Conservation (phyloP, 768 basidiomycete species). For the Mycena vitilis region DNA sequence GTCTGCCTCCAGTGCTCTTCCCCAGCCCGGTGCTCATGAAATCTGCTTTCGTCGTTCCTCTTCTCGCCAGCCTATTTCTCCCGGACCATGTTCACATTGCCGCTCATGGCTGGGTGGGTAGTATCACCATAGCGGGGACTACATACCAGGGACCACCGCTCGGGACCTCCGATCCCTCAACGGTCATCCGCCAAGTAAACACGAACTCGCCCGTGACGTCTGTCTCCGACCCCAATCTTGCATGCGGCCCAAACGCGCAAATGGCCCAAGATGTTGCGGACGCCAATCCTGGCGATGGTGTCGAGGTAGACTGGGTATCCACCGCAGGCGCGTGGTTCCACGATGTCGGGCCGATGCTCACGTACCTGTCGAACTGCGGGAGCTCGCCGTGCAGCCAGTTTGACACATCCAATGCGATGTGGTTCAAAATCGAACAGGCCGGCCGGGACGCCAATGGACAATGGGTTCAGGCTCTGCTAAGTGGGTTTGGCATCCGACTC, state of each 20-base stretch:
- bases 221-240: slow-evolving; percentile 54
- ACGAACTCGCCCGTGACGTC: slow-evolving; percentile 60
- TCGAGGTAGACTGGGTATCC: slow-evolving; percentile 57
- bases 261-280: slow-evolving; percentile 55
- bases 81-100: slow-evolving; percentile 34
- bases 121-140: slow-evolving; percentile 57
- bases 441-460: slow-evolving; percentile 51
- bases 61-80: slow-evolving; percentile 16
- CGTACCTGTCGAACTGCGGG: slow-evolving; percentile 78
- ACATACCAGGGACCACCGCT: slow-evolving; percentile 57
- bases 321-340: slow-evolving; percentile 58
- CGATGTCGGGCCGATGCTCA: slow-evolving; percentile 76
- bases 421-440: slow-evolving; percentile 79
- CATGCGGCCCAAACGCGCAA: slow-evolving; percentile 60
- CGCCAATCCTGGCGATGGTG: slow-evolving; percentile 59
- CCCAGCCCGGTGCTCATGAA: slow-evolving; percentile 12
- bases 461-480: slow-evolving; percentile 68
- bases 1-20: background rate
- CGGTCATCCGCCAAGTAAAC: slow-evolving; percentile 59
- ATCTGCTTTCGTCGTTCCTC: background rate
- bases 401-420: slow-evolving; percentile 66
- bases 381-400: slow-evolving; percentile 68
- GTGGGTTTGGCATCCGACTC: slow-evolving; percentile 54
- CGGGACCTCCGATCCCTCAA: slow-evolving; percentile 50
- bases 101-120: slow-evolving; percentile 59